Conservation (phyloP, 176 grass and related monocot genomes). For the Carex cristatella region DNA sequence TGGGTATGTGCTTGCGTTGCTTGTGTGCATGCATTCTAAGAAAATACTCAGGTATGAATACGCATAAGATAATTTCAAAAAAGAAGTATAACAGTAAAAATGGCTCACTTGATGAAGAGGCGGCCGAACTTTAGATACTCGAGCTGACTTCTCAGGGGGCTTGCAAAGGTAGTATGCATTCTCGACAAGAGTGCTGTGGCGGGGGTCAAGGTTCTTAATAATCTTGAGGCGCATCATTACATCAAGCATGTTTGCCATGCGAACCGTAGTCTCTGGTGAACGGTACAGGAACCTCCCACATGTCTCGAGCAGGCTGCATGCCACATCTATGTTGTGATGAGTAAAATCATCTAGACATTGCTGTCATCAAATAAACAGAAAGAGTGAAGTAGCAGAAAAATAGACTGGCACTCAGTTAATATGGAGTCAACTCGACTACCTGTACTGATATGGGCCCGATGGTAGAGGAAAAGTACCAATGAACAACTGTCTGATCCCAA, state of each 20-base stretch:
- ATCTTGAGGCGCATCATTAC: constrained; percentile 99
- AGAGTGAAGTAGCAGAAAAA: background rate
- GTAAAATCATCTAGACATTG: constrained; percentile 97
- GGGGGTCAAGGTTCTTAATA: constrained; percentile 97
- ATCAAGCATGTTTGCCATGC: constrained; percentile 95
- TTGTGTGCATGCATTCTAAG: background rate
- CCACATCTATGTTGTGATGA: constrained; percentile 99
- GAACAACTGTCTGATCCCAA: background rate
- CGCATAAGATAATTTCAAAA: background rate
- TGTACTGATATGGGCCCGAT: background rate
- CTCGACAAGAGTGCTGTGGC: constrained; percentile 94
- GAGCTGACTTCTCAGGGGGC: constrained; percentile 88
- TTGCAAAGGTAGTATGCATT: constrained; percentile 99
- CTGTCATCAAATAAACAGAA: constrained; percentile 41
- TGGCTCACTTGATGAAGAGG: constrained; percentile 83
- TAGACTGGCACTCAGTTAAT: background rate
- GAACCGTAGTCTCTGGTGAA: constrained; percentile 89
- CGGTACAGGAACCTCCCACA: constrained; percentile 94
- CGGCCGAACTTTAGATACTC: constrained; percentile 82
- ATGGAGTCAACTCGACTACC: background rate
- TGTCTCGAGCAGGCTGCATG: constrained; percentile 95
- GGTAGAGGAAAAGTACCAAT: background rate
- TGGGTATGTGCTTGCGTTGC: background rate
- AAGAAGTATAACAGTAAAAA: constrained; percentile 16
- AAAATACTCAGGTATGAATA: background rate